Conservation (phyloP, 345 rosid species). For the Eucalyptus polybractea region DNA sequence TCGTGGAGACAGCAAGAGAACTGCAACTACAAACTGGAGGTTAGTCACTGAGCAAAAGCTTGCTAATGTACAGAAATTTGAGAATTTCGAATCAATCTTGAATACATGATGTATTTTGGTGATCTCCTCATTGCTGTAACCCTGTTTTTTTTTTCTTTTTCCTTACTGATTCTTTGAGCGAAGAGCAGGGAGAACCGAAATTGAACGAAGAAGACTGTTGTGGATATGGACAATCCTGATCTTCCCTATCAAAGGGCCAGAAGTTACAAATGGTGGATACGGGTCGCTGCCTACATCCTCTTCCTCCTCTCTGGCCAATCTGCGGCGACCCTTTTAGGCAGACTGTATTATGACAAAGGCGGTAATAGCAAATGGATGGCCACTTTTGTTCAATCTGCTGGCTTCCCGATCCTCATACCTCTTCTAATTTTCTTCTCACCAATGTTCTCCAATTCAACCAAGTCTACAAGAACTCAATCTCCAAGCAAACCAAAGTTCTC, state of each 20-base stretch:
- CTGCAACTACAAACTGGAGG: conserved; percentile 4
- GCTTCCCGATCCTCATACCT: conserved; percentile 38
- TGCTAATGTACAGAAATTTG: background rate
- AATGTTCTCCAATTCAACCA: background rate
- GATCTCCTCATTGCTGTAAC: background rate
- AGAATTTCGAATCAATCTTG: background rate
- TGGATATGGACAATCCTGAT: background rate
- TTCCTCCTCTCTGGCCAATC: conserved; percentile 37
- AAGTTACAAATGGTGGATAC: conserved; percentile 34
- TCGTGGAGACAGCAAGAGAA: conserved; percentile 7
- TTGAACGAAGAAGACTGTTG: background rate
- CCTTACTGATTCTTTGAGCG: background rate
- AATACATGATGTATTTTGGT: background rate
- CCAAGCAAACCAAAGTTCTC: background rate
- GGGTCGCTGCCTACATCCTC: conserved; percentile 11
- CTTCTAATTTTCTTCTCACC: conserved; percentile 15
- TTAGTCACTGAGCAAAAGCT: background rate
- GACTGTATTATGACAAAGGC: conserved; percentile 44
- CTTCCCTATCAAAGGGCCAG: background rate
- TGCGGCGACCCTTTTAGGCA: conserved; percentile 30
- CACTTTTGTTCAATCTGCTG: conserved; percentile 47
- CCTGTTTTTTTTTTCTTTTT: background rate
- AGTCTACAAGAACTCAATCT: background rate
- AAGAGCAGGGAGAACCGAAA: background rate
- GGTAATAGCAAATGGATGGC: conserved; percentile 64